Evolutionary conservation across 306 rosid genomes (phyloP).

Genomic region (Purshia tridentata): DNA sequence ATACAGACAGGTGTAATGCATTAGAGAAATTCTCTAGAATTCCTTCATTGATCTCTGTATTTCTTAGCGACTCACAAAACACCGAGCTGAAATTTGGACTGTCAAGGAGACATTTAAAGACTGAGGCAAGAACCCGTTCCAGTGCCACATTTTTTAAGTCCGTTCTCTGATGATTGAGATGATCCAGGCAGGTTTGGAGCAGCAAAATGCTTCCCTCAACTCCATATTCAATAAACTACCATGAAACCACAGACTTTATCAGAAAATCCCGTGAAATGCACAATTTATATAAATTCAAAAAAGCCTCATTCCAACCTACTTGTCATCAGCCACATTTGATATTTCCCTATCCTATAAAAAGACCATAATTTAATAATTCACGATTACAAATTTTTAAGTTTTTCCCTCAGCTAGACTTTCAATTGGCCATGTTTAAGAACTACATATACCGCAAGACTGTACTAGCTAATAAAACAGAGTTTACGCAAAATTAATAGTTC

Average conservation of each 20-base stretch:
- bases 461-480: not conserved
- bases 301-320: not conserved
- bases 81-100: constrained; percentile 80
- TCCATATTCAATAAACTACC: constrained; percentile 77
- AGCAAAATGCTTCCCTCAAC: constrained; percentile 77
- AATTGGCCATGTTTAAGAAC: not conserved
- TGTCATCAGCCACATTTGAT: not conserved
- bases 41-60: constrained; percentile 63
- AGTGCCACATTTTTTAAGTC: constrained; percentile 50
- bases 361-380: not conserved
- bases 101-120: constrained; percentile 65
- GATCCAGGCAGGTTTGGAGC: constrained; percentile 81
- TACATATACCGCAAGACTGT: not conserved
- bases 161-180: constrained; percentile 42
- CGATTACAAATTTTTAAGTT: not conserved
- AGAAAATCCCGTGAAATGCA: constrained; percentile 22
- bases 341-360: not conserved
- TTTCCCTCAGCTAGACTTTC: not conserved
- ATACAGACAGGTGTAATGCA: constrained; percentile 57
- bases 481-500: not conserved
- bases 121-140: constrained; percentile 52
- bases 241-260: constrained; percentile 21
- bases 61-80: constrained; percentile 70
- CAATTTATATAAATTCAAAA: constrained; percentile 1
- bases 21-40: constrained; percentile 54